Base-by-base conservation (phyloP, 176 grass and related monocot species). In the Juncus inflexus region DNA sequence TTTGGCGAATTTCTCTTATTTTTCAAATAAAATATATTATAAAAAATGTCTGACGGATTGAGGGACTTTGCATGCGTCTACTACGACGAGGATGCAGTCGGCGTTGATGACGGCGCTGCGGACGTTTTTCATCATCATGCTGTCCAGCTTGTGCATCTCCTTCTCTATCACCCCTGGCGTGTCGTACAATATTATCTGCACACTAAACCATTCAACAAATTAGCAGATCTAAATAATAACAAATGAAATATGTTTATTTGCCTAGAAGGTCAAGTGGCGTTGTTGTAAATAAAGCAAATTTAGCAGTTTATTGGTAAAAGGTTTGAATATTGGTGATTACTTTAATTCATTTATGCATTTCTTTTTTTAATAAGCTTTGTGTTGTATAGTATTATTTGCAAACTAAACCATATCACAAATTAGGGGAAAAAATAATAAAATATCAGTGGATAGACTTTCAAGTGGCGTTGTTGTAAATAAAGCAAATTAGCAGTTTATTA, bases 181-280 rank as follows among this genome's bases (percentile, higher is more conserved):
- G 78, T 97, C 94, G 71, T 89, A 97, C 63, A 97, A 72, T 86
- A 92, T 91, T 79, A 97, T 89, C 94, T 97, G 87, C 77, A 89
- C 80, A 86, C 94, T 91, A 97, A 82, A 87, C 70, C 87, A 68
- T 83, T 56, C 76, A 61, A 86, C 66, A 61, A 80, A 88, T 89
- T 78, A 91, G 85, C 61, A 78, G 56, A 50, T 9, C 4, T n/a
- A 35, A 37, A 52, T 43, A 79, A 52, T 47, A 63, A 50, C 1
- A 28, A 28, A 28, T 1, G 19, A 28, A 28, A 28, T 28, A 28
- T 28, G 1, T 28, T 28, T 1, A 28, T 28, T 28, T 28, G 19
- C 19, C 19, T 28, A 28, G 19, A 28, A 28, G 0, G 19, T 28
- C 19, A 28, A 28, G 19, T 28, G 19, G 19, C 19, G 19, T 28